Evolutionary conservation across 805 yeast species (phyloP).

Genomic region (Yarrowia porcina): DNA sequence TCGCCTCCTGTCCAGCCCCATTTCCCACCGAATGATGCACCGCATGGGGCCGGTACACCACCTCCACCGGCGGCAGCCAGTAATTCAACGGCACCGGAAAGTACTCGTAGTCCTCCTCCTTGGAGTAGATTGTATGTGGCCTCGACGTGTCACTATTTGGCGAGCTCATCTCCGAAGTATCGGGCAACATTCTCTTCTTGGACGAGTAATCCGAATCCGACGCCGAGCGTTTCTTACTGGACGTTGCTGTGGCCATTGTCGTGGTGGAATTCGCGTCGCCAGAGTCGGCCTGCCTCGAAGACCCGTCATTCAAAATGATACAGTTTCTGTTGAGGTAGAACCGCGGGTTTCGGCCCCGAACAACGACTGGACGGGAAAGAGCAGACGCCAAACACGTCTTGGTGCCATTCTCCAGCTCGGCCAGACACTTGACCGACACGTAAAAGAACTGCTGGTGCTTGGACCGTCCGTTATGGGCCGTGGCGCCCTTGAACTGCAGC

Average conservation of each 20-base stretch:
- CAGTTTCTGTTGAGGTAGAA: slow-evolving; percentile 55
- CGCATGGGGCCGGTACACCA: slow-evolving; percentile 54
- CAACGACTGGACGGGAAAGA: slow-evolving; percentile 49
- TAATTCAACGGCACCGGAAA: slow-evolving; percentile 52
- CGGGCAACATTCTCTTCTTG: neutral
- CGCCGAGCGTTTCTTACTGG: slow-evolving; percentile 3
- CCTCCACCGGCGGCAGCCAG: slow-evolving; percentile 54
- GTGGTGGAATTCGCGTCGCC: neutral
- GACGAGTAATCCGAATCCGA: slow-evolving; percentile 14
- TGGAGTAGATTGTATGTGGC: slow-evolving; percentile 3
- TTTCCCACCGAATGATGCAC: slow-evolving; percentile 44
- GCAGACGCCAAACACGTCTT: slow-evolving; percentile 30
- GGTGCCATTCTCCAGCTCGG: slow-evolving; percentile 34
- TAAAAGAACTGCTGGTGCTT: slow-evolving; percentile 33
- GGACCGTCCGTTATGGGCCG: slow-evolving; percentile 37
- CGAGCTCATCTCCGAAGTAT: neutral
- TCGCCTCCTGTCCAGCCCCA: slow-evolving; percentile 1
- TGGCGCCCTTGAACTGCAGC: slow-evolving; percentile 37
- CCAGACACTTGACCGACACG: slow-evolving; percentile 30
- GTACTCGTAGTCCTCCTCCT: slow-evolving; percentile 44
- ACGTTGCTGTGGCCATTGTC: neutral
- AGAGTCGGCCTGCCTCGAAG: slow-evolving; percentile 12
- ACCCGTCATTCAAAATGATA: slow-evolving; percentile 39
- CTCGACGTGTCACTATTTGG: slow-evolving; percentile 3
- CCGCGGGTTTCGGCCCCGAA: slow-evolving; percentile 61